These are phyloP conservation scores for Fusarium coicis DNA, from an alignment of 2,329 filamentous ascomycete genomes.

Conservation along the genomic window DNA sequence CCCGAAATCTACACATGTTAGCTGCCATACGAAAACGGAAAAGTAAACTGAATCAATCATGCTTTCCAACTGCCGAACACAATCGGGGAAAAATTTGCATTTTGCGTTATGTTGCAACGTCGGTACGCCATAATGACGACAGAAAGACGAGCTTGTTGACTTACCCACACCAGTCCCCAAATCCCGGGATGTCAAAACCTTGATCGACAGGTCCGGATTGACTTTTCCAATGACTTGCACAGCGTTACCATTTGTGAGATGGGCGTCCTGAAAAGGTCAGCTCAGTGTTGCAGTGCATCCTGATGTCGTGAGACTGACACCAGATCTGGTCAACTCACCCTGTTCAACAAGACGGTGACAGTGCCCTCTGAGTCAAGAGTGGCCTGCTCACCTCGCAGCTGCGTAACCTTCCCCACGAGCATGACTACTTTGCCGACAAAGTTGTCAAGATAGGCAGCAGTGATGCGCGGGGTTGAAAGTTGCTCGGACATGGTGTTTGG, in stretches of 20 bases:
- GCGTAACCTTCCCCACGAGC: slow-evolving; percentile 84
- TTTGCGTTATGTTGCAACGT: not conserved
- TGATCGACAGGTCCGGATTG: slow-evolving; percentile 76
- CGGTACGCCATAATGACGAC: slow-evolving; percentile 32
- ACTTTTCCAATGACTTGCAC: slow-evolving; percentile 86
- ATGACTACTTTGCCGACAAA: slow-evolving; percentile 83
- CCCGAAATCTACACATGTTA: slow-evolving; percentile 71
- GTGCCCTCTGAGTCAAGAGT: slow-evolving; percentile 83
- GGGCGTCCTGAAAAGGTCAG: slow-evolving; percentile 69
- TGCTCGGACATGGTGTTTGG: slow-evolving; percentile 69
- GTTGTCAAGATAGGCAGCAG: slow-evolving; percentile 79
- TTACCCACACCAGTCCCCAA: slow-evolving; percentile 76
- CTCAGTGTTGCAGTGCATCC: not conserved
- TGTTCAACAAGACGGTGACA: slow-evolving; percentile 78
- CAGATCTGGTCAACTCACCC: slow-evolving; percentile 60
- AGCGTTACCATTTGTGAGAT: slow-evolving; percentile 75
- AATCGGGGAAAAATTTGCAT: not conserved
- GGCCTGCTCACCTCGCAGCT: slow-evolving; percentile 83
- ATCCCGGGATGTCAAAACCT: slow-evolving; percentile 75
- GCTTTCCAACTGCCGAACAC: not conserved
- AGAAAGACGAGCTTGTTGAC: slow-evolving; percentile 48
- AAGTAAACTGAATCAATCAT: not conserved
- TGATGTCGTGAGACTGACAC: slow-evolving; percentile 2
- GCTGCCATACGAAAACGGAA: not conserved
- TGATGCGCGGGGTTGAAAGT: slow-evolving; percentile 81